Percentiles rank a stretch among this genome's conserved stretches.
Evolutionary conservation across 345 rosid species (phyloP).

Genomic region (Turritis glabra): DNA sequence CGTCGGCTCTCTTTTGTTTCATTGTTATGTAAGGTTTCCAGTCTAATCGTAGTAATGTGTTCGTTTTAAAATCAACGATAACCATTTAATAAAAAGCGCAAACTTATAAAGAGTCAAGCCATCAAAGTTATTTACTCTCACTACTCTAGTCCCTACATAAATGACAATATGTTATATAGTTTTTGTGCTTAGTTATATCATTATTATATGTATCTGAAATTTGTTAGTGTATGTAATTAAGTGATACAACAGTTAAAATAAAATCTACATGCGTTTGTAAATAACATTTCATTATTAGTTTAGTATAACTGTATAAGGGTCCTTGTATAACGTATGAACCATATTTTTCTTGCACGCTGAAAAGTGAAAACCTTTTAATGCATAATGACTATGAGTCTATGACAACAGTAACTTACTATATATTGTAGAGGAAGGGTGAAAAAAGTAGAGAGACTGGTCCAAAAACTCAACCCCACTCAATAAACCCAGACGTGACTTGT

Average conservation of each 20-base stretch:
- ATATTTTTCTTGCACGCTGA: not conserved
- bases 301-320: not conserved
- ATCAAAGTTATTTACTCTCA: not conserved
- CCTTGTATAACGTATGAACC: not conserved
- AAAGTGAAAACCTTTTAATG: conserved; percentile 14
- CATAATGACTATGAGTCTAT: conserved; percentile 23
- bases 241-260: not conserved
- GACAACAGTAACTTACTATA: conserved; percentile 25
- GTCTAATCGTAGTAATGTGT: not conserved
- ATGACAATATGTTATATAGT: not conserved
- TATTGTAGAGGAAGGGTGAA: conserved; percentile 1
- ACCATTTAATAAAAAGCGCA: not conserved
- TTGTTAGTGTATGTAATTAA: not conserved
- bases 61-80: not conserved
- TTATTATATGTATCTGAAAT: not conserved
- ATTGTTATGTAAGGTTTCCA: not conserved
- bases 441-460: conserved; percentile 26
- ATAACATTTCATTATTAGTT: not conserved
- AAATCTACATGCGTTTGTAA: not conserved
- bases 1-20: not conserved
- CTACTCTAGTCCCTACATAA: not conserved
- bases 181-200: not conserved
- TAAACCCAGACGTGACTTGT: conserved; percentile 36
- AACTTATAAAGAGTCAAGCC: not conserved
- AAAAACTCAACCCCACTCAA: conserved; percentile 29